A percentile compares a stretch with the other conserved stretches of the same genome.
Conservation (phyloP, 2,329 filamentous ascomycete species). For the Ophiostoma ulmi region DNA sequence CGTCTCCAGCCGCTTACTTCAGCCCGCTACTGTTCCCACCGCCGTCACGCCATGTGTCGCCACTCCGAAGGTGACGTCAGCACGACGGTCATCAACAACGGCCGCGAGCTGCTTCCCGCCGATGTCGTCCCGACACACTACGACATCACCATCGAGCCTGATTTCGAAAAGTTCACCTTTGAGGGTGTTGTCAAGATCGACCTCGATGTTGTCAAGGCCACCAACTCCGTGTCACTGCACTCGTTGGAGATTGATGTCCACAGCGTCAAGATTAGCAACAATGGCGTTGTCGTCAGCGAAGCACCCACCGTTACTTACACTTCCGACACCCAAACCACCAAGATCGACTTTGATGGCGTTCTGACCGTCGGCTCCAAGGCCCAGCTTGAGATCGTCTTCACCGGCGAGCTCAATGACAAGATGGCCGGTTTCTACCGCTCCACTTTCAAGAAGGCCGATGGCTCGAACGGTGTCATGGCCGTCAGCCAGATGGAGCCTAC, state of each 20-base stretch:
- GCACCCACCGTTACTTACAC: constrained; percentile 66
- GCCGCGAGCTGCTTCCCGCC: constrained; percentile 79
- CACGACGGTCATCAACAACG: constrained; percentile 37
- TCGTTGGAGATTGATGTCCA: constrained; percentile 81
- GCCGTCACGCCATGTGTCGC: constrained; percentile 66
- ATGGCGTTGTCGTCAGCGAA: constrained; percentile 54
- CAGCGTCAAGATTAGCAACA: constrained; percentile 61
- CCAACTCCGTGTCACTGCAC: constrained; percentile 80
- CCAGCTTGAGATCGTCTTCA: constrained; percentile 70
- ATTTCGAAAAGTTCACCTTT: constrained; percentile 83
- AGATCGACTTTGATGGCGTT: constrained; percentile 68
- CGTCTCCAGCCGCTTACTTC: constrained; percentile 15
- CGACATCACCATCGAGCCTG: constrained; percentile 82
- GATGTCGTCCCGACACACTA: constrained; percentile 93
- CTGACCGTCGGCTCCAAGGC: constrained; percentile 72
- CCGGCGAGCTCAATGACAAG: constrained; percentile 76
- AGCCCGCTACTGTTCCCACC: constrained; percentile 65
- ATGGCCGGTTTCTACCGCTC: constrained; percentile 89
- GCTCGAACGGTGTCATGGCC: constrained; percentile 74
- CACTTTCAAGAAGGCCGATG: constrained; percentile 79
- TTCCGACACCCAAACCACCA: constrained; percentile 74
- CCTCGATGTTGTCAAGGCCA: constrained; percentile 78
- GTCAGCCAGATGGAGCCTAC: constrained; percentile 96
- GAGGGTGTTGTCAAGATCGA: constrained; percentile 80
- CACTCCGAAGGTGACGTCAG: constrained; percentile 36